Evolutionary conservation across 331 rosid species (phyloP), one percentile per base, ranked within the genome.

Genomic region (Acacia concinna): DNA sequence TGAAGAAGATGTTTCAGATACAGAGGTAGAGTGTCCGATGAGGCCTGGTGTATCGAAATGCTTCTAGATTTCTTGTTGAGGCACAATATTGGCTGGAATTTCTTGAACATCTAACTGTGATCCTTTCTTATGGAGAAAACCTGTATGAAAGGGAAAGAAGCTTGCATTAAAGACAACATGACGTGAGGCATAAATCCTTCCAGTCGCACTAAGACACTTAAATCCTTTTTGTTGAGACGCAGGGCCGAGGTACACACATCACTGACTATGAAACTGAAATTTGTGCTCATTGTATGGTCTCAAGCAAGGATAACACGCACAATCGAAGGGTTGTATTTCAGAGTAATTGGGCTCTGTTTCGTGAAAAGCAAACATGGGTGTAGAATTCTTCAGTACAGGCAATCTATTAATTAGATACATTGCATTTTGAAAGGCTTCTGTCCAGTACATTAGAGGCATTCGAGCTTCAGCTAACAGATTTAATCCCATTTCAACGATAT

Each of bases 351-450:
- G 52, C 1, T 46, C 5, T 3, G 1, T 46, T 46, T 12, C 2
- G 3, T 3, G 2, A 0, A 46, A 1, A 0, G 1, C 0, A 1
- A 0, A 9, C 5, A 15, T 2, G 4, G 52, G n/a, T 0, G 52
- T 46, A 9, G 3, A 5, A 0, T 4, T 4, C 1, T 46, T 4
- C 1, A 46, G 4, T 0, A 12, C 52, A 0, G 5, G 5, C 0
- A 46, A 2, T 0, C 52, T 0, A 3, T 46, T 46, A 15, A 46
- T 46, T 0, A 46, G 5, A 9, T 14, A 46, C 0, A 15, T 6
- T 0, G 52, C 52, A 5, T 3, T 2, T 15, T 46, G 52, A 15
- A 46, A 46, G 0, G 52, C n/a, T 0, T 46, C 52, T 0, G 12
- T 4, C 49, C 49, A 43, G 2, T 8, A 43, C 0, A 3, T 43